Base-by-base conservation (phyloP, 2,329 filamentous ascomycete genomes). In the Scytalidium sp. region DNA sequence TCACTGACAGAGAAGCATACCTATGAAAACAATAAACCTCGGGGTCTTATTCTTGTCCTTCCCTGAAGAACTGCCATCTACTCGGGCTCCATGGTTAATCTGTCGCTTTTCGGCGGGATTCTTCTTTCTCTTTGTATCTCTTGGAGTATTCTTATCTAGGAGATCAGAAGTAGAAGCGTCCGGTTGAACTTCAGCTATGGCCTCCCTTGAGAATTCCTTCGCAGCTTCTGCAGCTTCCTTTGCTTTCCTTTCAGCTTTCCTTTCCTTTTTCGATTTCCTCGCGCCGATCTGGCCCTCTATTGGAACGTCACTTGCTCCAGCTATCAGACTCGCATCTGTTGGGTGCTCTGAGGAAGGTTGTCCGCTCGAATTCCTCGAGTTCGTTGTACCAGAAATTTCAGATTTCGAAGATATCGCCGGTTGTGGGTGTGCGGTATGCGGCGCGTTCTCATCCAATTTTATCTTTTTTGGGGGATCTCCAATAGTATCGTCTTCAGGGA, bases 1-100 rank as follows among this genome's bases (percentile, higher is more conserved):
- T 50, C 44, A 66, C 62, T 42, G 54, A n/a, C 50, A 39, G 29
- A 17, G 15, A 42, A 22, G 64, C 72, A 19, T 71, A 83, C 82
- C 86, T 56, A 93, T 83, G 70, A 94, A 94, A 61, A 86, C 81
- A 53, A 91, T 90, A 73, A 90, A 90, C 52, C 87, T 79, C 15
- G 74, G 67, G 20, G 60, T 45, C 9, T 48, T 46, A 20, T 60
- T 60, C 23, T 48, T 55, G 23, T 54, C 50, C 4, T 45, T 42
- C 17, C 54, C 50, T 15, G 13, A 36, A n/a, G 32, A 15, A 15
- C 15, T 36, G 13, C 15, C 11, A n/a, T 36, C 15, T 20, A 54
- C 57, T 39, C 48, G 46, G 22, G 39, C 42, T 13, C 39, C 29
- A 7, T 23, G 32, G 3, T 22, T 46, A 36, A 48, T 48, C 4